These are phyloP conservation scores for Chenopodium formosanum DNA, from an alignment of 148 eudicot genomes.

Conservation along the genomic window DNA sequence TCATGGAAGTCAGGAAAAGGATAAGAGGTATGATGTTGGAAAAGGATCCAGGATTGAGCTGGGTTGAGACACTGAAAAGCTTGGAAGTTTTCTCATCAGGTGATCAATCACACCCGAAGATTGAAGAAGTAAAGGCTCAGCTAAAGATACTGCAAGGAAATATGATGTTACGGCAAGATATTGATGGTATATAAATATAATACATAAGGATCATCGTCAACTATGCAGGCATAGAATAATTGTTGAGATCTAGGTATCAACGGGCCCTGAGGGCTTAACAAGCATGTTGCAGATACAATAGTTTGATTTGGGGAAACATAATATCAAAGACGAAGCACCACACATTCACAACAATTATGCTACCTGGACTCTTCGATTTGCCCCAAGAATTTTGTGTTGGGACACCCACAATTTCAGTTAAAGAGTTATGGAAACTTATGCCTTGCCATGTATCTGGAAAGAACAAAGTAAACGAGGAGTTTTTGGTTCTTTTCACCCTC, in stretches of 20 bases:
- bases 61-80: slow-evolving; percentile 52
- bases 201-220: neutral
- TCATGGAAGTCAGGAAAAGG: slow-evolving; percentile 58
- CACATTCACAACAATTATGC: neutral
- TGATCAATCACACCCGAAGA: slow-evolving; percentile 52
- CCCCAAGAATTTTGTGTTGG: neutral
- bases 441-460: no score
- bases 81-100: slow-evolving; percentile 61
- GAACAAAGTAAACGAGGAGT: no score
- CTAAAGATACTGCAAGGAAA: slow-evolving; percentile 36
- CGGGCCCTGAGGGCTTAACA: no score
- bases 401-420: no score
- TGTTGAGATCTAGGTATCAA: neutral
- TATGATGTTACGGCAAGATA: slow-evolving; percentile 29
- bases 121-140: slow-evolving; percentile 47
- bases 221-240: neutral
- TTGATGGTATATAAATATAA: slow-evolving; percentile 33
- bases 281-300: neutral
- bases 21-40: slow-evolving; percentile 45
- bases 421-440: no score
- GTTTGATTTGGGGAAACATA: neutral
- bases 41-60: slow-evolving; percentile 79
- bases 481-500: no score
- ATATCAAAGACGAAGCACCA: neutral
- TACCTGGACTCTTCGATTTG: neutral